These are phyloP conservation scores for Tylopilus sp. DNA, from an alignment of 768 basidiomycete genomes.

Conservation along the genomic window DNA sequence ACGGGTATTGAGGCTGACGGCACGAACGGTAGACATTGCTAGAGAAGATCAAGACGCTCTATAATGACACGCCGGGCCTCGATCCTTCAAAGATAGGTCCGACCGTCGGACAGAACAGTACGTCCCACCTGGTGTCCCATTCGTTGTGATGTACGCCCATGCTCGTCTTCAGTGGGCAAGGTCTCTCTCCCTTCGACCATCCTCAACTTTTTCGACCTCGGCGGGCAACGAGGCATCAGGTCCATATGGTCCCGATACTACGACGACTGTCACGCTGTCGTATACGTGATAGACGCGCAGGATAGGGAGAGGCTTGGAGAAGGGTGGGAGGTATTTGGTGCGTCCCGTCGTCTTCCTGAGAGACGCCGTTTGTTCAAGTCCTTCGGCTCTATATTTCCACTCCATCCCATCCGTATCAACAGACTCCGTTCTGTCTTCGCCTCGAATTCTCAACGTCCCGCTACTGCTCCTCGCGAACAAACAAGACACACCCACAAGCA, in stretches of 20 bases:
- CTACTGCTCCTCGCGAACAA: slow-evolving; percentile 94
- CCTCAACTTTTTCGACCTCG: slow-evolving; percentile 95
- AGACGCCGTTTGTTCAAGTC: background rate
- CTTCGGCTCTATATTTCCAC: too few relatives aligned
- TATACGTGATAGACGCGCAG: slow-evolving; percentile 91
- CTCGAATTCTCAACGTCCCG: slow-evolving; percentile 87
- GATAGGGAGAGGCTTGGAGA: slow-evolving; percentile 87
- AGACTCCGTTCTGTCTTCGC: slow-evolving; percentile 86
- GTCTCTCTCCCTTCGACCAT: slow-evolving; percentile 91
- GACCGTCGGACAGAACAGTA: slow-evolving; percentile 97
- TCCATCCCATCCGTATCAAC: background rate
- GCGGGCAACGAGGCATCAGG: slow-evolving; percentile 91
- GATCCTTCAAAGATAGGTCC: slow-evolving; percentile 91
- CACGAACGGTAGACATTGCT: slow-evolving; percentile 60
- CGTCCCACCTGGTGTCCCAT: slow-evolving; percentile 26
- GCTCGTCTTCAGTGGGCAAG: slow-evolving; percentile 66
- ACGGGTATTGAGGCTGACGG: background rate
- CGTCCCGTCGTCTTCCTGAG: slow-evolving; percentile 21
- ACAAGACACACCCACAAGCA: slow-evolving; percentile 77
- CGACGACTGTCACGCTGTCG: slow-evolving; percentile 95
- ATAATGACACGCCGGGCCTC: slow-evolving; percentile 84
- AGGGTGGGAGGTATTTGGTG: slow-evolving; percentile 98
- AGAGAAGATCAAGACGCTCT: slow-evolving; percentile 92
- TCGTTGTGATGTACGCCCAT: background rate
- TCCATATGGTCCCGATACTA: slow-evolving; percentile 95